Conservation (phyloP, 441 rosid species). For the Brassica balearica region DNA sequence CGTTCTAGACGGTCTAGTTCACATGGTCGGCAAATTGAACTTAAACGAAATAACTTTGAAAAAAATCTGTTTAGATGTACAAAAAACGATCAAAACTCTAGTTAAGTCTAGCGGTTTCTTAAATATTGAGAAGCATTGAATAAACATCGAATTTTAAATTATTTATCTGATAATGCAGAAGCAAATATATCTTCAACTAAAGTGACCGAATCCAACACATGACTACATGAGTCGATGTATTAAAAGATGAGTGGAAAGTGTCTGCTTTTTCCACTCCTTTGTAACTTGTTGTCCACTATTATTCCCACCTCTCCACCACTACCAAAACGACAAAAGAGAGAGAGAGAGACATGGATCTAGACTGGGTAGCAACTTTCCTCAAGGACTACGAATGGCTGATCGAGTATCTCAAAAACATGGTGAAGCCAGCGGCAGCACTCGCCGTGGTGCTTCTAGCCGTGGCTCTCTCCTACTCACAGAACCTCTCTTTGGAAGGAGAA, state of each 20-base stretch:
- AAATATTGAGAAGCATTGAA: too few species aligned
- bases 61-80: too few species aligned
- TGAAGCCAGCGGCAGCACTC: conserved; percentile 79
- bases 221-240: neutral
- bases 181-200: neutral
- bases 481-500: conserved; percentile 71
- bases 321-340: conserved; percentile 2
- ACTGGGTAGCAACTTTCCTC: neutral
- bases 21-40: too few species aligned
- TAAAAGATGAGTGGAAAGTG: conserved; percentile 15
- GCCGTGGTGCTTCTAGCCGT: conserved; percentile 78
- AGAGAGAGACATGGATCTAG: conserved; percentile 33
- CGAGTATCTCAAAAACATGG: conserved; percentile 68
- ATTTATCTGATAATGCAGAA: neutral
- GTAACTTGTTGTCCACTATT: conserved; percentile 1
- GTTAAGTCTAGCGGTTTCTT: too few species aligned
- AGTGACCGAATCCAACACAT: neutral
- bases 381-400: conserved; percentile 62
- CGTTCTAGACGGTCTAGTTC: too few species aligned
- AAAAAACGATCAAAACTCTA: too few species aligned
- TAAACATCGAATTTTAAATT: neutral
- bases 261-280: neutral
- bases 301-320: conserved; percentile 32
- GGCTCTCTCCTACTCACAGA: conserved; percentile 59
- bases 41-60: too few species aligned